A percentile compares a stretch with the other conserved stretches of the same genome.
These are phyloP conservation scores for Perkinsus olseni DNA, from an alignment of 169 alveolate species.

Conservation along the genomic window DNA sequence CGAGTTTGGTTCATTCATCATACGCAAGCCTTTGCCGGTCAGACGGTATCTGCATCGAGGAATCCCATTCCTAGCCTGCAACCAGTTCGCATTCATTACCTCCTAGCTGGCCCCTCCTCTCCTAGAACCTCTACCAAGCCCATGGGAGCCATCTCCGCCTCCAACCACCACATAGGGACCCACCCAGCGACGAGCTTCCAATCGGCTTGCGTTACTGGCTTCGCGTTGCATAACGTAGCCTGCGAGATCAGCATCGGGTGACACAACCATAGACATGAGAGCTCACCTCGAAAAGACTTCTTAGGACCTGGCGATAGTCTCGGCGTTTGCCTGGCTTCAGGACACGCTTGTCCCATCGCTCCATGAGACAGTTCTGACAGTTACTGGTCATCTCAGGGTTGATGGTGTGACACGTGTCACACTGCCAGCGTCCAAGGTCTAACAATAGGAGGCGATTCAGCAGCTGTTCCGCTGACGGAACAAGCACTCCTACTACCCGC, in stretches of 20 bases:
- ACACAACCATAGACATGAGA: background rate
- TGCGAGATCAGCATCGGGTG: background rate
- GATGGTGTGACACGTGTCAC: background rate
- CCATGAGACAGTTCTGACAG: background rate
- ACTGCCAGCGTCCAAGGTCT: background rate
- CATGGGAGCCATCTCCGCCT: background rate
- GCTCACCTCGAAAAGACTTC: background rate
- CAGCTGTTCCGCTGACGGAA: background rate
- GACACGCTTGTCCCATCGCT: background rate
- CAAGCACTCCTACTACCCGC: background rate
- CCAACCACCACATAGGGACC: slow-evolving; percentile 1
- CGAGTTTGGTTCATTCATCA: background rate
- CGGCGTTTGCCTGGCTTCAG: background rate
- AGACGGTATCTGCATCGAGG: background rate
- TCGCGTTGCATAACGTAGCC: background rate
- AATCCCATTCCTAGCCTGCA: background rate
- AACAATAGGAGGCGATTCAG: background rate
- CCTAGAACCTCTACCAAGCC: background rate
- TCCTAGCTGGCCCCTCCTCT: background rate
- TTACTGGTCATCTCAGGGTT: background rate
- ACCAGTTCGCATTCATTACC: background rate
- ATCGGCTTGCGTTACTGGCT: background rate
- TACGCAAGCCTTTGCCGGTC: background rate
- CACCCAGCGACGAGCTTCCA: background rate
- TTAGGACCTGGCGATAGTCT: background rate